Conservation (phyloP, 2,329 filamentous ascomycete genomes). For the Ampelomyces quisqualis region DNA sequence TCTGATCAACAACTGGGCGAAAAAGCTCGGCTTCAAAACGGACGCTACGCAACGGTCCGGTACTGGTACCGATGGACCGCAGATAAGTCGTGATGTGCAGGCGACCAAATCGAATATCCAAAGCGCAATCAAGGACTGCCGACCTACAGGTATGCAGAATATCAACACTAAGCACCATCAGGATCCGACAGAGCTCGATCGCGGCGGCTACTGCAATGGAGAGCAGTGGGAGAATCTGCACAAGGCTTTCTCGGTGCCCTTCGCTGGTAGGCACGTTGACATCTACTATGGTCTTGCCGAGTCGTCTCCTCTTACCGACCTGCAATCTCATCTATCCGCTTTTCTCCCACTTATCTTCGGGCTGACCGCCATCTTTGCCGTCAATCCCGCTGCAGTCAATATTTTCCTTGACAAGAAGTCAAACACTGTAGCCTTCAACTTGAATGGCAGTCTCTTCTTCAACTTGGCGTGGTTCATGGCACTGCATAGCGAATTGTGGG, state of each 20-base stretch:
- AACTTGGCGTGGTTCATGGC: conserved; percentile 86
- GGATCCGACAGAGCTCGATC: conserved; percentile 41
- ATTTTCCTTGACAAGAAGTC: conserved; percentile 83
- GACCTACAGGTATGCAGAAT: conserved; percentile 34
- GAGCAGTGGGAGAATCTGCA: conserved; percentile 42
- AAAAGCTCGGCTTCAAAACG: conserved; percentile 42
- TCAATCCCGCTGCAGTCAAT: conserved; percentile 69
- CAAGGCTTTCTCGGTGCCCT: conserved; percentile 41
- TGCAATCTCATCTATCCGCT: conserved; percentile 27
- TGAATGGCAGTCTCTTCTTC: conserved; percentile 83
- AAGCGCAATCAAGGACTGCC: conserved; percentile 42
- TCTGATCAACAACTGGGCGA: conserved; percentile 40
- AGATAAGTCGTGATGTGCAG: conserved; percentile 39
- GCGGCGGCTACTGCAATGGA: conserved; percentile 42
- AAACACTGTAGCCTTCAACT: conserved; percentile 90
- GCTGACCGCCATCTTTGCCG: conserved; percentile 58
- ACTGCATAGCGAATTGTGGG: conserved; percentile 57
- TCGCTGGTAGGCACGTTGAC: conserved; percentile 37
- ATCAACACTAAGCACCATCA: conserved; percentile 41
- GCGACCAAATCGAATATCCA: conserved; percentile 41
- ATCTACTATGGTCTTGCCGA: conserved; percentile 40
- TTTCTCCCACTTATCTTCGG: conserved; percentile 41
- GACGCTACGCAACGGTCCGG: conserved; percentile 14
- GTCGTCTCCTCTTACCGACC: conserved; percentile 25
- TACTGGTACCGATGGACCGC: conserved; percentile 31